These are phyloP conservation scores for Cryptosporidium viatorum DNA, from an alignment of 169 alveolate genomes.

Conservation along the genomic window DNA sequence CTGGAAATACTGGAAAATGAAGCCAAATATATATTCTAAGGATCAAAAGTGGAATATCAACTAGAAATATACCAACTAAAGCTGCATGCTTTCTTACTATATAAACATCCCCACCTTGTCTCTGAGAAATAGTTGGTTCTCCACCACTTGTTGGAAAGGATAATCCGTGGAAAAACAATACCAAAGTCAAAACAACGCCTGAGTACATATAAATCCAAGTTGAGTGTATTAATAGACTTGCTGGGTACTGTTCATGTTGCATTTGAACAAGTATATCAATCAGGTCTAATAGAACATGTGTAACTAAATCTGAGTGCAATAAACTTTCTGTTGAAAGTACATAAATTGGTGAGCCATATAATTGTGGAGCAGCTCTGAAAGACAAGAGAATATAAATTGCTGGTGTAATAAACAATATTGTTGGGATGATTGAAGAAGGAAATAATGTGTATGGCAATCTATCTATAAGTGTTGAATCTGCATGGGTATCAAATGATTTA, in stretches of 20 bases:
- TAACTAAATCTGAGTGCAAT: constrained; percentile 78
- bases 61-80: constrained; percentile 79
- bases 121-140: constrained; percentile 50
- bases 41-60: constrained; percentile 77
- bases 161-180: constrained; percentile 79
- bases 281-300: constrained; percentile 78
- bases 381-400: constrained; percentile 77
- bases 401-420: constrained; percentile 62
- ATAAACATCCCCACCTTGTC: constrained; percentile 76
- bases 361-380: constrained; percentile 78
- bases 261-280: constrained; percentile 77
- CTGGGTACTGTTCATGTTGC: constrained; percentile 75
- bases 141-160: constrained; percentile 82
- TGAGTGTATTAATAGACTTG: constrained; percentile 65
- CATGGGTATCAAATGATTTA: constrained; percentile 40
- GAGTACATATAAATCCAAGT: constrained; percentile 77
- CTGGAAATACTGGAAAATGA: constrained; percentile 78
- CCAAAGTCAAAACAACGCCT: constrained; percentile 76
- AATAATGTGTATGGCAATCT: constrained; percentile 53
- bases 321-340: constrained; percentile 77
- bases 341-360: constrained; percentile 74
- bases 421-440: constrained; percentile 72
- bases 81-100: constrained; percentile 81
- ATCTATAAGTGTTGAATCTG: constrained; percentile 9
- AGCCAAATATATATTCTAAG: constrained; percentile 78